Evolutionary conservation across 2,329 filamentous ascomycete species (phyloP), one percentile per base, ranked within the genome.

Genomic region (Alternaria hordeiaustralica): DNA sequence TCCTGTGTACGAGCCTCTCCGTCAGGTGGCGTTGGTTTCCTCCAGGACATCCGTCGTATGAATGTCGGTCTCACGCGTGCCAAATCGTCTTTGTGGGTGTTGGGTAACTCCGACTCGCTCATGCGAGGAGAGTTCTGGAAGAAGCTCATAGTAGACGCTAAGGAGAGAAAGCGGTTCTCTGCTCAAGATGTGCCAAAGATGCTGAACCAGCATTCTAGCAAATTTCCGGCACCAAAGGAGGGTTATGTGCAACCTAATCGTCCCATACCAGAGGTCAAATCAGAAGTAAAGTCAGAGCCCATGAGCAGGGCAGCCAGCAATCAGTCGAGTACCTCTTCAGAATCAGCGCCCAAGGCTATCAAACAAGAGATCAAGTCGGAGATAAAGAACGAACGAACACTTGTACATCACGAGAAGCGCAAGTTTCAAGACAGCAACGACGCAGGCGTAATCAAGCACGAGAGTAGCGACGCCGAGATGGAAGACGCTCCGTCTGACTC

Each of bases 21-120:
- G n/a, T 92, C 91, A 8, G 92, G 92, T n/a, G 94, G 95, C 74
- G 97, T 99, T 75, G 96, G 96, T 86, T 99, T 99, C 88, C 91
- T 99, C 87, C 92, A 93, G 58, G 96, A 99, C 79, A 97, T 99
- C 76, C 90, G 96, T 63, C 95, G 96, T 86, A 98, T 99, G 96
- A 99, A 99, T 80, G 96, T 99, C 75, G 96, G 96, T 83, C 85
- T 99, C 64, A 99, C 96, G 21, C 91, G 96, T 84, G 96, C 96
- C 6, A 97, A 97, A 80, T 97, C 93, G 10, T 97, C 95, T 33
- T 86, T 99, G 10, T 99, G 95, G 92, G 95, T 99, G 61, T 86
- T 99, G 25, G 96, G 96, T 70, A 96, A 98, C 80, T 96, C 96
- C 0, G 87, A 91, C 61, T 93, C 94, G 33, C 86, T 99, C 56